Percentiles rank a stretch among this genome's conserved stretches.
These are phyloP conservation scores for Dryadomyces quercivorus DNA, from an alignment of 2,329 filamentous ascomycete genomes.

Conservation along the genomic window DNA sequence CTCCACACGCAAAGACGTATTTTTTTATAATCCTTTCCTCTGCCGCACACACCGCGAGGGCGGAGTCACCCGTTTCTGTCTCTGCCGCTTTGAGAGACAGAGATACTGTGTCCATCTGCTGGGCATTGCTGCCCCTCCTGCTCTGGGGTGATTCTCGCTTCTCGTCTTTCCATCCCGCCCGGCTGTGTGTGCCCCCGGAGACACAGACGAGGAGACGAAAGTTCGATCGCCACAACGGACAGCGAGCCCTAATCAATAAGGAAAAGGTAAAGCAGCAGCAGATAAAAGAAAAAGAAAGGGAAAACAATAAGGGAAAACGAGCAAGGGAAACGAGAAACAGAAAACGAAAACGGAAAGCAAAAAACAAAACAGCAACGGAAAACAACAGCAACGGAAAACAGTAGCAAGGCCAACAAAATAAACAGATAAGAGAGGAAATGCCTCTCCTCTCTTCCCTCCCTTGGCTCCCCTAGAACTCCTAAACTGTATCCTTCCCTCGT, in stretches of 20 bases:
- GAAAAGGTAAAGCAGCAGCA: background rate
- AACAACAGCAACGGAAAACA: background rate
- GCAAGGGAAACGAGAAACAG: background rate
- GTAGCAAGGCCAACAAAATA: background rate
- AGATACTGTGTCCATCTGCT: background rate
- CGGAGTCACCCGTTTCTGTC: background rate
- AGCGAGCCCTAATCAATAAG: background rate
- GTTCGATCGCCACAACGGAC: background rate
- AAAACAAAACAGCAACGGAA: background rate
- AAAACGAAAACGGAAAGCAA: background rate
- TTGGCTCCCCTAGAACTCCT: slow-evolving; percentile 1
- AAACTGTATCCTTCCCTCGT: slow-evolving; percentile 6
- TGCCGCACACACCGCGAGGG: background rate
- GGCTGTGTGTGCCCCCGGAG: background rate
- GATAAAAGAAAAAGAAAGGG: background rate
- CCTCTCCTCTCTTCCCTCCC: background rate
- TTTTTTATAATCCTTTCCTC: background rate
- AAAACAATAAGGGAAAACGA: background rate
- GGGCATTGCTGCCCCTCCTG: background rate
- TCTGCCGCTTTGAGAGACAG: background rate
- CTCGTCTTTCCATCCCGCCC: background rate
- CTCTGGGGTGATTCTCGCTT: background rate
- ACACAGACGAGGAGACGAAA: background rate
- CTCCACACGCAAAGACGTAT: background rate
- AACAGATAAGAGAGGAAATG: background rate